These are phyloP conservation scores for Paulownia fortunei DNA, from an alignment of 257 asterid species.

Conservation along the genomic window DNA sequence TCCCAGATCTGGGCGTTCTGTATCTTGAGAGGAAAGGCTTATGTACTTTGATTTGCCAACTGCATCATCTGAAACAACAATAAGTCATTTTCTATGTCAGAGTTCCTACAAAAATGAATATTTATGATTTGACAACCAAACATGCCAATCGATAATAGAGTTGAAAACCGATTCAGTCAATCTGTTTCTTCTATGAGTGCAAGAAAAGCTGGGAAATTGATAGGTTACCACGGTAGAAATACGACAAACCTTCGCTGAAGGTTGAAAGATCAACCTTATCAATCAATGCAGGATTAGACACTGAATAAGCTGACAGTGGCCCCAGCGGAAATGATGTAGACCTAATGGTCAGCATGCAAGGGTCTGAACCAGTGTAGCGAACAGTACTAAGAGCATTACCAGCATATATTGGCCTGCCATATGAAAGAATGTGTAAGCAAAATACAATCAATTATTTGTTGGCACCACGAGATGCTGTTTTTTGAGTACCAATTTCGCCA, in stretches of 20 bases:
- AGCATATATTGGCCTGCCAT: constrained; percentile 92
- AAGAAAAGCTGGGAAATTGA: background rate
- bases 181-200: background rate
- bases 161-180: constrained; percentile 9
- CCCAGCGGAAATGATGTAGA: constrained; percentile 79
- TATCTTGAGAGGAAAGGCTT: constrained; percentile 72
- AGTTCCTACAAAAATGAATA: constrained; percentile 3
- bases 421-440: constrained; percentile 31
- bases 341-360: constrained; percentile 93
- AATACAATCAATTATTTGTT: constrained; percentile 11
- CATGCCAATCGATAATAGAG: constrained; percentile 5
- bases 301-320: constrained; percentile 43
- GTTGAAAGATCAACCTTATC: constrained; percentile 83
- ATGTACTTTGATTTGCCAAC: constrained; percentile 77
- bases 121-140: constrained; percentile 19
- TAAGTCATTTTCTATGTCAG: background rate
- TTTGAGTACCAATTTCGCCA: background rate
- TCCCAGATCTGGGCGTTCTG: constrained; percentile 94
- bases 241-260: constrained; percentile 71
- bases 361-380: constrained; percentile 77
- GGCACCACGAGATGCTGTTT: constrained; percentile 22
- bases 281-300: constrained; percentile 56
- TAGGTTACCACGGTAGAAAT: constrained; percentile 15
- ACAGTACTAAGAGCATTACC: constrained; percentile 96
- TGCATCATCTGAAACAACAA: constrained; percentile 58